Base-by-base conservation (phyloP, 768 basidiomycete genomes). In the Russula foetens region DNA sequence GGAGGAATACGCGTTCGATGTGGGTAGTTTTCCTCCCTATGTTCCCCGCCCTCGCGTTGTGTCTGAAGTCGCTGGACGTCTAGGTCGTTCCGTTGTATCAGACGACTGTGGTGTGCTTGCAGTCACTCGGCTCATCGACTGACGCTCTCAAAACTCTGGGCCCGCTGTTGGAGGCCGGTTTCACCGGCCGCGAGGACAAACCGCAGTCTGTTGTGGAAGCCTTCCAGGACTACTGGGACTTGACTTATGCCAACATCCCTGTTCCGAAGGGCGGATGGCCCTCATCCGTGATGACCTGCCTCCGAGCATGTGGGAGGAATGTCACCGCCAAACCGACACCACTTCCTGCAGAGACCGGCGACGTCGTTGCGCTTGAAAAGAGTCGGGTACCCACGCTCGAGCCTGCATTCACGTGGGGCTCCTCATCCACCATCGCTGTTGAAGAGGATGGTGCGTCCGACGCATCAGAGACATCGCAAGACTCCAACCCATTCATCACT, bases 51-150 rank as follows among this genome's bases (percentile, higher is more conserved):
- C 31, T 45, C 17, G 47, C 52, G 11, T 45, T 64, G 31, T 33
- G 66, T 31, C 29, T 50, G 41, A 51, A 29, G 7, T 53, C 29
- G 41, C 52, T n/a, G 26, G 24, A 4, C 8, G n/a, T 35, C 31
- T 61, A 87, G 85, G 77, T 87, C 58, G 68, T 86, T 15, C 78
- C 82, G 0, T 67, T 90, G 53, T 92, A 90, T 65, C 78, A 87
- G 67, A 82, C 79, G 14, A 71, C 79, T 38, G 67, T 88, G 44
- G 65, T 84, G 55, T 73, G 76, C 55, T 74, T 87, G 33, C 80
- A 79, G 60, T 72, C 73, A 3, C 72, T 85, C 3, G 78, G 81
- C 0, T 68, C 67, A 5, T 73, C 71, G 0, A 43, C 73, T 14
- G 66, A 70, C 7, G 73, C 74, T n/a, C 71, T 90, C 29, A 73